These are phyloP conservation scores for Sarcomyxa edulis DNA, from an alignment of 768 basidiomycete genomes.

Conservation along the genomic window DNA sequence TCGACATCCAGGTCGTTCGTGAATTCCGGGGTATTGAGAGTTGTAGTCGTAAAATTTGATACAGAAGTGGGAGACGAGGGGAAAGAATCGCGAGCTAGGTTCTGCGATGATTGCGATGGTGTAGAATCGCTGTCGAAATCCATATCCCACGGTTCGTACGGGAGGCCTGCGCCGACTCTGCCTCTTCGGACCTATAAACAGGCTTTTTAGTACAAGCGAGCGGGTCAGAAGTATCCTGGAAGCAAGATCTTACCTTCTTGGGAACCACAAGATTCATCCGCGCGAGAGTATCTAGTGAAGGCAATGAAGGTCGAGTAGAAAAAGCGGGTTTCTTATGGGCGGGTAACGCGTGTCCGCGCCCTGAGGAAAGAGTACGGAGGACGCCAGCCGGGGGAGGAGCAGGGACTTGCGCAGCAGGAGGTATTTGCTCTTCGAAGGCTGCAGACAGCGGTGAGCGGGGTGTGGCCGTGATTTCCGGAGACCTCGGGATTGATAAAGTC, in stretches of 20 bases:
- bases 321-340: conserved; percentile 46
- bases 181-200: conserved; percentile 51
- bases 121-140: conserved; percentile 14
- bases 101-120: conserved; percentile 11
- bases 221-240: conserved; percentile 1
- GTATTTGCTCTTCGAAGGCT: conserved; percentile 1
- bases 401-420: conserved; percentile 2
- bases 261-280: conserved; percentile 41
- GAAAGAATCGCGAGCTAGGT: conserved; percentile 11
- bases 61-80: too few species aligned
- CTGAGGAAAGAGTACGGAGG: conserved; percentile 8
- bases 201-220: conserved; percentile 4
- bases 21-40: conserved; percentile 8
- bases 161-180: conserved; percentile 44
- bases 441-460: conserved; percentile 10
- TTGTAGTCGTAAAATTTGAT: too few species aligned
- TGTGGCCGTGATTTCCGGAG: background rate
- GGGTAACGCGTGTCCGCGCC: conserved; percentile 22
- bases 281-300: conserved; percentile 43
- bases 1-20: conserved; percentile 13
- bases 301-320: conserved; percentile 42
- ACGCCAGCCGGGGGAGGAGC: conserved; percentile 5
- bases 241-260: conserved; percentile 32
- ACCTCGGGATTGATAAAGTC: background rate
- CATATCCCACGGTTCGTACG: conserved; percentile 53